Evolutionary conservation across 73 alveolate species (phyloP).

Genomic region (Chromera velia): DNA sequence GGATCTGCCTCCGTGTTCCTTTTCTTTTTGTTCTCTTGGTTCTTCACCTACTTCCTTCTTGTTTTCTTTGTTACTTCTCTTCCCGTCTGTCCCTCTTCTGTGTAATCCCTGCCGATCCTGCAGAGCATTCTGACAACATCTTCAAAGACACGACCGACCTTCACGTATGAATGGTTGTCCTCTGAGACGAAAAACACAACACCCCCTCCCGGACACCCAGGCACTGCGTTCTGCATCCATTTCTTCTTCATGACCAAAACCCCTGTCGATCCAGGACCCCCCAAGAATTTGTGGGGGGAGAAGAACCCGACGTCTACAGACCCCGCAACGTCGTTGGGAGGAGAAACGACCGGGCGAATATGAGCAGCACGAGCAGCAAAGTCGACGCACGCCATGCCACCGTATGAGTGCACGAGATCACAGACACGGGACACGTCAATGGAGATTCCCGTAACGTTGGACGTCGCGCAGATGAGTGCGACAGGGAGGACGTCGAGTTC

Average conservation of each 20-base stretch:
- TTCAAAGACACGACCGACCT: too few relatives aligned
- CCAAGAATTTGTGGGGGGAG: constrained; percentile 65
- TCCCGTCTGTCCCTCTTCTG: too few relatives aligned
- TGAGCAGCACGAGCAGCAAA: constrained; percentile 67
- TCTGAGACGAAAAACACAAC: constrained; percentile 81
- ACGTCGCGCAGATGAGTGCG: constrained; percentile 19
- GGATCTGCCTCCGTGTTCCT: too few relatives aligned
- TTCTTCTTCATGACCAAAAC: constrained; percentile 58
- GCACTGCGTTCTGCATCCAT: constrained; percentile 56
- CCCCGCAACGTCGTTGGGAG: background rate
- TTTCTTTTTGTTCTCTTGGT: too few relatives aligned
- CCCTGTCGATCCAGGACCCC: constrained; percentile 58
- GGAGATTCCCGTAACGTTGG: constrained; percentile 26
- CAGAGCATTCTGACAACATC: constrained; percentile 59
- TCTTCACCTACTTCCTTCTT: too few relatives aligned
- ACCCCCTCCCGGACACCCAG: constrained; percentile 94
- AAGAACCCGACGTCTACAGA: constrained; percentile 60
- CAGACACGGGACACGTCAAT: background rate
- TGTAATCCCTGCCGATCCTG: too few relatives aligned
- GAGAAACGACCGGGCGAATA: constrained; percentile 55
- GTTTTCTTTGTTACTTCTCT: too few relatives aligned
- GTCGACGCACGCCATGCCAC: constrained; percentile 63
- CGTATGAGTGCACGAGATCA: too few relatives aligned
- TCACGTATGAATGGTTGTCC: constrained; percentile 51
- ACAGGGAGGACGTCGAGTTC: background rate